Base-by-base conservation (phyloP, 2,329 filamentous ascomycete genomes). In the Xylariaceae sp. region DNA sequence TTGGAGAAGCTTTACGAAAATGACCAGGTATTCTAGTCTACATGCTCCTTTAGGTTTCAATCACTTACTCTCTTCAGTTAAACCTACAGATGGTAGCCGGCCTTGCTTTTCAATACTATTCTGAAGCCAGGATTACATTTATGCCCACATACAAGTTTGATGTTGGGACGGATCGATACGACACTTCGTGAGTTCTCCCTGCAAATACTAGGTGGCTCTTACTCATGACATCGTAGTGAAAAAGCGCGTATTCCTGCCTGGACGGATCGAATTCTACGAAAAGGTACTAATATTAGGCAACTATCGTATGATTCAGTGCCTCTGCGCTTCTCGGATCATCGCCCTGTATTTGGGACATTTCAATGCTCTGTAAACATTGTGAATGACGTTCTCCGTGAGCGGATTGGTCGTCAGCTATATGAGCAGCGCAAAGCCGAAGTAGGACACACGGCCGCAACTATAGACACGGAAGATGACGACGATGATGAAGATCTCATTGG, bases 81-180 rank as follows among this genome's bases (percentile, higher is more conserved):
- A 96, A 97, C 68, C 76, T 97, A 8, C 92, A 97, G 76, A 99
- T 97, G 94, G 86, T 96, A 47, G 88, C 89, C 50, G 94, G 92
- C 0, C 78, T 91, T 42, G 86, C 89, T 0, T 99, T 99, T 64
- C 89, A 85, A 1, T 95, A 87, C 68, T 99, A 97, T 70, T 92
- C 89, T 0, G 94, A 99, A 72, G 87, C 88, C 5, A 83, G 83
- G 51, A 95, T 97, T 61, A 87, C 79, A 1, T 99, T 99, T 68
- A 79, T 88, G 65, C 94, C 94, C 0, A 99, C 94, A 0, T 99
- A 99, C 76, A 96, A 95, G 71, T 99, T 89, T 67, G 89, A 99
- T 68, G 77, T 96, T 57, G 91, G 89, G 29, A 88, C 83, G 3
- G 91, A 97, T 69, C 80, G 80, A 49, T 99, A 96, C 69, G 94